Conservation (phyloP, 1,139 yeast species). For the Debaryomyces fabryi region DNA sequence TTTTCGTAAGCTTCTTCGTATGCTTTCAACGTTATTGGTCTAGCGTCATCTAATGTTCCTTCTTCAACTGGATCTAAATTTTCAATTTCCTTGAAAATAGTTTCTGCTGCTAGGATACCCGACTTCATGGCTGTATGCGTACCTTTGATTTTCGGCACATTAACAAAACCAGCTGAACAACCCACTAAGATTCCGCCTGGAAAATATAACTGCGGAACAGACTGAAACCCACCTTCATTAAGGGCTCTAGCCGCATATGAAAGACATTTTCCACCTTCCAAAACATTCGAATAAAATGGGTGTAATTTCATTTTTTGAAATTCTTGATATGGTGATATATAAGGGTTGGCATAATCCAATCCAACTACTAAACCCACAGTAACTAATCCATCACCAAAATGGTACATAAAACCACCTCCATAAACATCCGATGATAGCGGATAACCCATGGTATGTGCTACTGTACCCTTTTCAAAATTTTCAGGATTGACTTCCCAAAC, state of each 20-base stretch:
- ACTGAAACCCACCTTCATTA: conserved; percentile 94
- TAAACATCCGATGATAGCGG: conserved; percentile 77
- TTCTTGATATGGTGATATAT: conserved; percentile 92
- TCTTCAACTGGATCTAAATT: conserved; percentile 53
- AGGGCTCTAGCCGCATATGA: conserved; percentile 95
- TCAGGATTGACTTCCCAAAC: conserved; percentile 95
- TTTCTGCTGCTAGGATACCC: conserved; percentile 93
- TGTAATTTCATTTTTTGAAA: conserved; percentile 93
- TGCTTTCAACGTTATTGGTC: conserved; percentile 51
- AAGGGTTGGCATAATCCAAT: conserved; percentile 90
- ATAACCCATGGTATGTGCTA: conserved; percentile 87
- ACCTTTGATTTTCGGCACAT: conserved; percentile 97
- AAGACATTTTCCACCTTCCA: conserved; percentile 88
- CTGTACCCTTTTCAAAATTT: conserved; percentile 77
- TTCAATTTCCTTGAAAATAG: conserved; percentile 61
- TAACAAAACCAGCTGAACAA: conserved; percentile 93
- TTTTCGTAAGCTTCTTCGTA: conserved; percentile 67
- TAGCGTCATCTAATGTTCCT: conserved; percentile 41
- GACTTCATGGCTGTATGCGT: conserved; percentile 96
- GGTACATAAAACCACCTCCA: conserved; percentile 98
- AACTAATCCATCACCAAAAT: conserved; percentile 90
- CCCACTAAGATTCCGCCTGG: conserved; percentile 97
- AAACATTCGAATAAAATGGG: conserved; percentile 74
- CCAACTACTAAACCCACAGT: conserved; percentile 91
- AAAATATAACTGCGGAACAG: conserved; percentile 84